Evolutionary conservation across 176 grass and related monocot genomes (phyloP), one percentile per base, ranked within the genome.

Genomic region (Carex parvula): DNA sequence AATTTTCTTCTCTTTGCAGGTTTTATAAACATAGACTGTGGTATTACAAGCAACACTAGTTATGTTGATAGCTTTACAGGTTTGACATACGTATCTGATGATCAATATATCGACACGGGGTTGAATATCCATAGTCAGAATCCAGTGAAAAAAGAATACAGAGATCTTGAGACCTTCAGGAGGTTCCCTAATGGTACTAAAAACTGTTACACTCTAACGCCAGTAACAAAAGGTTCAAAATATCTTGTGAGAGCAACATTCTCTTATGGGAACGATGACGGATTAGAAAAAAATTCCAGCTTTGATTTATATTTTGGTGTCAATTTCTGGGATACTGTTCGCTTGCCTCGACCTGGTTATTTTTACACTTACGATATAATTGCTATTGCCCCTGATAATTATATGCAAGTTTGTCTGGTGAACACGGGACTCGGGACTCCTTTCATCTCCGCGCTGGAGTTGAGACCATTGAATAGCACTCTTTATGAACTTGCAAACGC

Each of bases 21-120:
- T 92, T 94, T 94, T 70, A 90, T 92, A 88, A 94, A 46, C 84
- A 94, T 94, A 11, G 86, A 94, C 33, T 92, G 90, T 48, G 90
- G 88, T 11, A 61, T 90, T 83, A 41, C n/a, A 0, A 83, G 60
- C 57, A 87, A 90, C 21, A 79, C 18, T 13, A 83, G 75, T 4
- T 92, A 85, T 46, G 82, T 81, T 57, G 81, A 92, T 39, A 42
- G 22, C 60, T 61, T 70, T n/a, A n/a, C n/a, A 60, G 91, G 13
- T 7, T 55, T 94, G 56, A 8, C 64, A 66, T 94, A 92, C 66
- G 90, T 88, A 63, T 90, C 90, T 20, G 92, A 94, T 44, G 81
- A 79, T 61, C 72, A 62, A 82, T 92, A 86, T n/a, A 52, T 90
- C 15, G 82, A 18, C 44, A 62, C 88, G 5, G 88, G 92, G 72